A percentile compares a stretch with the other conserved stretches of the same genome.
These are phyloP conservation scores for Bruguiera hainesii DNA, from an alignment of 441 rosid genomes.

Conservation along the genomic window DNA sequence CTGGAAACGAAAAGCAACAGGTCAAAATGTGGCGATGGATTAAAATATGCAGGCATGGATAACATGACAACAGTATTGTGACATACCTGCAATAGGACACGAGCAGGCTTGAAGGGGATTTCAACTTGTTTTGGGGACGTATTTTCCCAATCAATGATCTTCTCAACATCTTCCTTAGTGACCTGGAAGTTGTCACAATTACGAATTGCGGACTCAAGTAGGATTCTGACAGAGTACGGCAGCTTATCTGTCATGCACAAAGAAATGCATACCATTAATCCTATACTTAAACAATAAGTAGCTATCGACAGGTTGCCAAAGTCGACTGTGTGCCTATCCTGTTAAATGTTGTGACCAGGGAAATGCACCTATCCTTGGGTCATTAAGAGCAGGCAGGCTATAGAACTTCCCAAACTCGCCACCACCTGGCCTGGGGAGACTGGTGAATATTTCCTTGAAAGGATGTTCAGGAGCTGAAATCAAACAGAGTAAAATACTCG, in stretches of 20 bases:
- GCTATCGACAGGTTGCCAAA: too few species aligned
- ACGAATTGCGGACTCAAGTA: constrained; percentile 96
- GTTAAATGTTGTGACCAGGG: background rate
- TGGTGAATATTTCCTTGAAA: constrained; percentile 72
- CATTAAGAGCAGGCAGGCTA: constrained; percentile 87
- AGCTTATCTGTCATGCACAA: constrained; percentile 56
- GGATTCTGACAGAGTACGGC: constrained; percentile 93
- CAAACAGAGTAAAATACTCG: too few species aligned
- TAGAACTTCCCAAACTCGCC: constrained; percentile 97
- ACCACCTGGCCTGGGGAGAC: constrained; percentile 93
- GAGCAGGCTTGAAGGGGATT: constrained; percentile 98
- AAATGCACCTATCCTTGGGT: constrained; percentile 83
- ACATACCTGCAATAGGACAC: constrained; percentile 89
- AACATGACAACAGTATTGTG: background rate
- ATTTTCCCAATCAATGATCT: constrained; percentile 95
- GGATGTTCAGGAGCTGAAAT: constrained; percentile 83
- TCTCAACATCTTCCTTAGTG: constrained; percentile 88
- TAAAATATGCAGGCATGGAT: constrained; percentile 6
- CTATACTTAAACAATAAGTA: too few species aligned
- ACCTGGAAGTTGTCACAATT: constrained; percentile 99
- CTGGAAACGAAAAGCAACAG: constrained; percentile 32
- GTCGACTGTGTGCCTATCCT: background rate
- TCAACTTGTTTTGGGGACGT: constrained; percentile 90
- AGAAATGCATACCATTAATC: constrained; percentile 9
- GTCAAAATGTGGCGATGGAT: background rate